Evolutionary conservation across 768 basidiomycete species (phyloP), one percentile per base, ranked within the genome.

Genomic region (Mycena kentingensis): DNA sequence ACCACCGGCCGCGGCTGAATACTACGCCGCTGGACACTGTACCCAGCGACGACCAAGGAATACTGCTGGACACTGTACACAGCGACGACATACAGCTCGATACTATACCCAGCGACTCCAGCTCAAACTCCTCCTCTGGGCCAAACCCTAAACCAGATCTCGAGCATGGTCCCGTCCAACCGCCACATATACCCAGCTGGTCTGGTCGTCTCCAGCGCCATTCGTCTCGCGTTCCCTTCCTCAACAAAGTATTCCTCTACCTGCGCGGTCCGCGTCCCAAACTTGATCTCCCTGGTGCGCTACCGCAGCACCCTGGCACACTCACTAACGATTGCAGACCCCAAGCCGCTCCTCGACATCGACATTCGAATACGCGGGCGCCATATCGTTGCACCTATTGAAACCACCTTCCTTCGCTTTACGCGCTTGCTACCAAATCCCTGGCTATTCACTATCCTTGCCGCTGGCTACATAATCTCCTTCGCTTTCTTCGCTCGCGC

Each of bases 401-500:
- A 91, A 63, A 75, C 83, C 12, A 66, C 66, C 1, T 69, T 82
- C 38, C 66, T 83, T 34, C 75, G 75, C 28, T 39, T 73, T 49
- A 88, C 86, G 18, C 77, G 74, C 36, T 75, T 68, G 3, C 67
- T 87, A 49, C 78, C 81, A 5, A 69, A 70, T 21, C 71, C 77
- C 15, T 82, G 78, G 76, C 61, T 89, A 11, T 74, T 90, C 53
- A 57, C 77, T 31, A 31, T 85, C 48, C 72, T 90, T 15, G 77
- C 64, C 24, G 74, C 72, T 22, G 83, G 73, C 3, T 93, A 89
- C 66, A 84, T 93, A 56, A 75, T 90, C 45, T 80, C 77, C 26
- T 75, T 93, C 22, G 78, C 87, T 0, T 90, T 93, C 70, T 79
- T 92, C 56, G 70, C 82, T 11, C 79, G 88, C 16, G 77, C 84